Evolutionary conservation across 1,284 basidiomycete species (phyloP), one percentile per base, ranked within the genome.

Genomic region (Tetrapyrgos nigripes): DNA sequence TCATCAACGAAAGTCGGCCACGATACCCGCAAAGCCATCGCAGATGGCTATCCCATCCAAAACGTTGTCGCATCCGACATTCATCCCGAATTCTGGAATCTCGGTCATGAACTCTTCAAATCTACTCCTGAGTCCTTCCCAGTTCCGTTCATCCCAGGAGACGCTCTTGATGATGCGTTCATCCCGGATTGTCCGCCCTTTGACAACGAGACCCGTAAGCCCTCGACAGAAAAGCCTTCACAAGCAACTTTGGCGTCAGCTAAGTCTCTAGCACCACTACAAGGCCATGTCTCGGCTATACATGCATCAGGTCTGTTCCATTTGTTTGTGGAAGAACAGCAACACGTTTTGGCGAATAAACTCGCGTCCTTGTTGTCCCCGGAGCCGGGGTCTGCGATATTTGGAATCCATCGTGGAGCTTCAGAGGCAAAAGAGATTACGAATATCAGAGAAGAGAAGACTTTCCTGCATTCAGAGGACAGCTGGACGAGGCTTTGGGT

Each of bases 271-370:
- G 80, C 70, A 13, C 77, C 77, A 3, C 69, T 84, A 0, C 76
- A 73, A 51, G 78, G 79, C 5, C 74, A 75, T 56, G 66, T 80
- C 44, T 75, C 79, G 26, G 77, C 71, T 4, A 79, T 84, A 21
- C 75, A 82, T 63, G 73, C 76, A 1, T 76, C 78, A 10, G 68
- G 74, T 3, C 74, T 84, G 62, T 83, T 84, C 64, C 83, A 85
- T 66, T 74, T 84, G 27, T 84, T 84, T 68, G 62, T 68, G 55
- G 77, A 82, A 63, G 69, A 69, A 43, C 59, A 74, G 43, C 83
- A 85, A 65, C 51, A 65, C 9, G 55, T 72, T 33, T 67, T 83
- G 31, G 82, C 78, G 5, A 68, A 67, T n/a, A 66, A 69, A 5
- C 58, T 83, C 45, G 79, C 76, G 0, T 65, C 72, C 11, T 68